Evolutionary conservation across 164 flowering plant genomes (phyloP).

Genomic region (Saururus chinensis): DNA sequence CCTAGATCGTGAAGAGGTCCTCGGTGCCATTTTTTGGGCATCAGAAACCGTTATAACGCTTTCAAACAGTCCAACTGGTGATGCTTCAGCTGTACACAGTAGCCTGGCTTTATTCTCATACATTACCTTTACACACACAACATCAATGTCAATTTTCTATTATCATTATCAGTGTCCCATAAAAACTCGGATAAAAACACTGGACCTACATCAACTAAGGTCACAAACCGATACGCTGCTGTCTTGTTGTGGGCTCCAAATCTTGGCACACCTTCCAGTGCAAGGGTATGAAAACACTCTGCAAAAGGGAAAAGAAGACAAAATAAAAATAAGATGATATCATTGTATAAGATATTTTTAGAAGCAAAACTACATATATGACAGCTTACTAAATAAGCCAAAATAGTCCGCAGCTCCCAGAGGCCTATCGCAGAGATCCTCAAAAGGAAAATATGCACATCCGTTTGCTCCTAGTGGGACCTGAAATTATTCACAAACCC

Average conservation of each 20-base stretch:
- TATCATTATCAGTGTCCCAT: too few species aligned
- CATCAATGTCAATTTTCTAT: too few species aligned
- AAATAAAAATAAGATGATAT: too few species aligned
- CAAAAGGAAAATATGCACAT: conserved; percentile 84
- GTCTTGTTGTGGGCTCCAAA: conserved; percentile 80
- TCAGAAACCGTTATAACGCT: conserved; percentile 70
- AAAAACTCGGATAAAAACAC: neutral
- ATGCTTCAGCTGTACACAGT: conserved; percentile 85
- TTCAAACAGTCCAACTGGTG: conserved; percentile 57
- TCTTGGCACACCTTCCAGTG: conserved; percentile 80
- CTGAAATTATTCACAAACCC: conserved; percentile 19
- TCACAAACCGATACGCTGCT: conserved; percentile 94
- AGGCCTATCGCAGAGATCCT: conserved; percentile 89
- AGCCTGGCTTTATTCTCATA: conserved; percentile 80
- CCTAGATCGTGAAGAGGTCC: conserved; percentile 86
- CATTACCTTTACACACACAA: conserved; percentile 50
- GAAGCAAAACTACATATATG: neutral
- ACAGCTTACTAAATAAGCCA: conserved; percentile 82
- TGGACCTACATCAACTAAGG: conserved; percentile 77
- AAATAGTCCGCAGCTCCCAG: conserved; percentile 98
- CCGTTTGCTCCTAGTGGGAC: conserved; percentile 86
- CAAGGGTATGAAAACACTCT: conserved; percentile 86
- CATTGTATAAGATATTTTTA: neutral
- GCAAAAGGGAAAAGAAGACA: conserved; percentile 10
- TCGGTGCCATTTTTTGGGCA: conserved; percentile 68